Conservation (phyloP, 148 eudicot species). For the Heliamphora exappendiculata region DNA sequence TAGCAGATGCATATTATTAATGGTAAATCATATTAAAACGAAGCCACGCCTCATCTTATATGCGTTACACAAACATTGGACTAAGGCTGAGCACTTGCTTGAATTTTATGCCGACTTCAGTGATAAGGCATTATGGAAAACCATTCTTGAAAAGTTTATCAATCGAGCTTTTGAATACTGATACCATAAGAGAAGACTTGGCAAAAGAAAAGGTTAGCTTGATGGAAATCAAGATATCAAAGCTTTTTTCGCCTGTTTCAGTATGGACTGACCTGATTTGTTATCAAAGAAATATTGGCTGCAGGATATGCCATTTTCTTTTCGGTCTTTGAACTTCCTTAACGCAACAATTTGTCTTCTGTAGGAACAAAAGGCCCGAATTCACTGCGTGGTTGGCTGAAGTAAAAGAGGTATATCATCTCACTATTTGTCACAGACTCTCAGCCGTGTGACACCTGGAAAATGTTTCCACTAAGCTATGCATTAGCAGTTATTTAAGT, state of each 20-base stretch:
- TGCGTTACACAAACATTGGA: neutral
- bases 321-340: neutral
- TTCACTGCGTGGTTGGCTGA: slow-evolving; percentile 88
- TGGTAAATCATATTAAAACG: neutral
- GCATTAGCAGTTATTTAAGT: neutral
- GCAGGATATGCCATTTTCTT: neutral
- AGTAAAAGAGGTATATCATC: slow-evolving; percentile 66
- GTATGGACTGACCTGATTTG: neutral
- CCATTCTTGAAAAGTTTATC: neutral
- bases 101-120: neutral
- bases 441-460: neutral
- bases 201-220: neutral
- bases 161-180: neutral
- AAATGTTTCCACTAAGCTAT: neutral
- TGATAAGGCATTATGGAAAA: neutral
- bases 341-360: slow-evolving; percentile 11
- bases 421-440: neutral
- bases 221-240: neutral
- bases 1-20: no score
- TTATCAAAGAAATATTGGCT: neutral
- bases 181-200: neutral
- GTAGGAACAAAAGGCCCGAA: slow-evolving; percentile 93
- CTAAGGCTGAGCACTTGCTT: neutral
- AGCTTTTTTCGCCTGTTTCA: neutral
- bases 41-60: neutral